These are phyloP conservation scores for Leccinum disarticulatum DNA, from an alignment of 768 basidiomycete genomes.

Conservation along the genomic window DNA sequence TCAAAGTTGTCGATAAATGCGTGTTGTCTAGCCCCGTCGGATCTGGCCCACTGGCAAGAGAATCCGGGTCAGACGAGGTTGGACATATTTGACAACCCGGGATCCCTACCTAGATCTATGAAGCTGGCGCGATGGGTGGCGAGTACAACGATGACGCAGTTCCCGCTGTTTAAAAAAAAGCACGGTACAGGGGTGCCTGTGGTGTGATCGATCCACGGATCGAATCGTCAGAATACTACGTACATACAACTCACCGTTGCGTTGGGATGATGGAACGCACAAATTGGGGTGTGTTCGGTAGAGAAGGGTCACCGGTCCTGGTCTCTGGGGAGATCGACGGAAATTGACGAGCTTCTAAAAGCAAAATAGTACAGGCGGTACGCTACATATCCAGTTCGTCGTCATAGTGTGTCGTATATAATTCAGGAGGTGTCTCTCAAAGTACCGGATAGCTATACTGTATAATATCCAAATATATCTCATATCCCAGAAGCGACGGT, in stretches of 20 bases:
- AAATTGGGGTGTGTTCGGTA: background rate
- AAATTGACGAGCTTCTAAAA: slow-evolving; percentile 24
- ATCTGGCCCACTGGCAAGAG: background rate
- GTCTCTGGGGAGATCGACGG: slow-evolving; percentile 9
- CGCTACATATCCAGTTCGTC: slow-evolving; percentile 21
- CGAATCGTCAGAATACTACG: slow-evolving; percentile 10
- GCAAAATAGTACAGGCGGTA: slow-evolving; percentile 29
- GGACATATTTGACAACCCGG: background rate
- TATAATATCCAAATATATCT: slow-evolving; percentile 17
- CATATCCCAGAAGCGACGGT: slow-evolving; percentile 6
- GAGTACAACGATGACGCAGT: background rate
- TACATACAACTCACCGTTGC: background rate
- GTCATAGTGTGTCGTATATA: slow-evolving; percentile 9
- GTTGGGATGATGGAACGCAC: background rate
- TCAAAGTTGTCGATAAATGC: background rate
- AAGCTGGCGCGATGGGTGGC: background rate
- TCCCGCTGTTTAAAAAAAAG: slow-evolving; percentile 2
- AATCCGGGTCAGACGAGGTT: background rate
- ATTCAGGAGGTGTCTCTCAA: slow-evolving; percentile 3
- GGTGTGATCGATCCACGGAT: slow-evolving; percentile 5
- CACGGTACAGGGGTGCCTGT: background rate
- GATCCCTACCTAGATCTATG: background rate
- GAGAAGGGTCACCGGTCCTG: background rate
- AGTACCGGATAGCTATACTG: slow-evolving; percentile 11
- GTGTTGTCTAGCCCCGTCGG: background rate